These are phyloP conservation scores for Colletotrichum magnum DNA, from an alignment of 2,329 filamentous ascomycete genomes.

Conservation along the genomic window DNA sequence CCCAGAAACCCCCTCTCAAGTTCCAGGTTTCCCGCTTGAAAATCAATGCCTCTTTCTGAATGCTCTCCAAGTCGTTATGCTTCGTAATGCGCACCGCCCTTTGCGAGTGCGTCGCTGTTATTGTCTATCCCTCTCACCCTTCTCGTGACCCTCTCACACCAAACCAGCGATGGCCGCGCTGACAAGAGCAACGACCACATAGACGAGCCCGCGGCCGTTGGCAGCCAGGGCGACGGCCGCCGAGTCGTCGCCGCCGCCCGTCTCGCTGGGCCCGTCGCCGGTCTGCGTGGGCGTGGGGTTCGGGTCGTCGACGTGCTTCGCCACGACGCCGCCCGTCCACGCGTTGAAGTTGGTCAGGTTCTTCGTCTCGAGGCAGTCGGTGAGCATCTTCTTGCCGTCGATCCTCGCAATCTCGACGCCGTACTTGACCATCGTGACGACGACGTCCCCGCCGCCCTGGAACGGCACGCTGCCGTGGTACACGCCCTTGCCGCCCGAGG, in stretches of 20 bases:
- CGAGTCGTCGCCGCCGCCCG: conserved; percentile 8
- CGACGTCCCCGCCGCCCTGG: conserved; percentile 47
- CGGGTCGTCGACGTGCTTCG: conserved; percentile 34
- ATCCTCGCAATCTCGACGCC: conserved; percentile 34
- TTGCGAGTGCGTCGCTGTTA: background rate
- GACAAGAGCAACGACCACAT: background rate
- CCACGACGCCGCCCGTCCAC: conserved; percentile 34
- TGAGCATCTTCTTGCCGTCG: conserved; percentile 26
- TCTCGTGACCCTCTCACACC: background rate
- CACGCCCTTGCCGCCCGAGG: conserved; percentile 44
- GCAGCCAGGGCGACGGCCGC: background rate
- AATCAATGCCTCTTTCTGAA: no score
- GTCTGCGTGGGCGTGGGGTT: conserved; percentile 33
- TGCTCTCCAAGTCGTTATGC: background rate
- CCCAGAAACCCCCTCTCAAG: background rate
- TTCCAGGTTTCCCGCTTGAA: no score
- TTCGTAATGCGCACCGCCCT: background rate
- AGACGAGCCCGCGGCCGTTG: background rate
- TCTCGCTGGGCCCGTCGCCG: conserved; percentile 23
- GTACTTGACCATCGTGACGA: conserved; percentile 50
- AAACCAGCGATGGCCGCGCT: conserved; percentile 3
- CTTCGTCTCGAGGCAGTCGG: conserved; percentile 22
- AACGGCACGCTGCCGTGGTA: conserved; percentile 49
- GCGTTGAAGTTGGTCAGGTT: conserved; percentile 42
- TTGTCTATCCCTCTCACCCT: background rate